Percentiles rank a stretch among this genome's conserved stretches.
Evolutionary conservation across 768 basidiomycete species (phyloP).

Genomic region (Amanita brunnescens): DNA sequence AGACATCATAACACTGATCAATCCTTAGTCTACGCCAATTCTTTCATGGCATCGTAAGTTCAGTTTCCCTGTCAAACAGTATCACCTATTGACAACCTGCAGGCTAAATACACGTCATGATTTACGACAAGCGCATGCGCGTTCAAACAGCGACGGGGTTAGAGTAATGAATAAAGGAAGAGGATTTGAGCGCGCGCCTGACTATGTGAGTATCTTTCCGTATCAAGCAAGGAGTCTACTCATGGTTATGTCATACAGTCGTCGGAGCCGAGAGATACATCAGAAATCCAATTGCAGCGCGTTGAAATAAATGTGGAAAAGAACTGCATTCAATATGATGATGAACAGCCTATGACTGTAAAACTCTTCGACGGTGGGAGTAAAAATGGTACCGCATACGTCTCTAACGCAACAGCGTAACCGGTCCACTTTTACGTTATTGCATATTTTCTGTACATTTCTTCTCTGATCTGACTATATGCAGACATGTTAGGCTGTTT

Average conservation of each 20-base stretch:
- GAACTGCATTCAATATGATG: conserved; percentile 14
- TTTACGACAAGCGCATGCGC: conserved; percentile 12
- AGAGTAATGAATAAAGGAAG: too few relatives aligned
- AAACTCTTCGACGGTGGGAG: not conserved
- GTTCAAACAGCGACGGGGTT: not conserved
- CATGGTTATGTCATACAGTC: not conserved
- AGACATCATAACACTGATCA: not conserved
- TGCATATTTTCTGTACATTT: not conserved
- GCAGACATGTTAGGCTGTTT: not conserved
- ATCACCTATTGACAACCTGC: not conserved
- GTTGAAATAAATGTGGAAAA: conserved; percentile 17
- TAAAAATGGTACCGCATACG: not conserved
- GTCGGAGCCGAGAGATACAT: not conserved
- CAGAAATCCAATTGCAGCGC: conserved; percentile 7
- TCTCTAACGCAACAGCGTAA: conserved; percentile 6
- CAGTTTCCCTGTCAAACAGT: not conserved
- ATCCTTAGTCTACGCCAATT: conserved; percentile 37
- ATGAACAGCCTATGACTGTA: not conserved
- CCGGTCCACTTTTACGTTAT: conserved; percentile 6
- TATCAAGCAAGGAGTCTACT: not conserved
- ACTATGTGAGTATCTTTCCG: not conserved
- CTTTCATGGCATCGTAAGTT: conserved; percentile 29
- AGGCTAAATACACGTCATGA: conserved; percentile 17
- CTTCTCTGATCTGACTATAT: not conserved
- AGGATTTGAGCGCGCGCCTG: not conserved